Evolutionary conservation across 2,329 filamentous ascomycete genomes (phyloP).

Genomic region (Xylaria digitata): DNA sequence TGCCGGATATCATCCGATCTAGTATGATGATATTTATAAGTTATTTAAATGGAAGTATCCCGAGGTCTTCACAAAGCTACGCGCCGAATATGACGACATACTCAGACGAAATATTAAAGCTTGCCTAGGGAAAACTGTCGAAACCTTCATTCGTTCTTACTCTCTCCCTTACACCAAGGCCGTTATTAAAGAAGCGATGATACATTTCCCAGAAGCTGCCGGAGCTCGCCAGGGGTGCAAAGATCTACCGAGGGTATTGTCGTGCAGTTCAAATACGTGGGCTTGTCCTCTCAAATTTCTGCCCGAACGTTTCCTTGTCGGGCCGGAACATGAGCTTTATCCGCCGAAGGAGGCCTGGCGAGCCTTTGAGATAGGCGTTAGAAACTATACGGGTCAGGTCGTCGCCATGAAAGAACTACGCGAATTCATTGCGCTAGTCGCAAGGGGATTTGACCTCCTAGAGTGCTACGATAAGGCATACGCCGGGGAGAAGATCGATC

Average conservation of each 20-base stretch:
- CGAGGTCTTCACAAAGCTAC: slow-evolving; percentile 45
- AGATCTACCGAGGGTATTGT: slow-evolving; percentile 58
- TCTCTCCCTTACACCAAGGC: slow-evolving; percentile 64
- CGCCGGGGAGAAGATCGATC: slow-evolving; percentile 40
- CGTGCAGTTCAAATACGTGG: slow-evolving; percentile 59
- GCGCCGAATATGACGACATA: slow-evolving; percentile 62
- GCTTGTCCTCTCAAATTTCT: slow-evolving; percentile 58
- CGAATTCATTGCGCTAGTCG: slow-evolving; percentile 44
- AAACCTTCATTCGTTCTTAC: slow-evolving; percentile 59
- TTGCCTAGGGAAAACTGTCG: slow-evolving; percentile 54
- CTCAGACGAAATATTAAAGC: slow-evolving; percentile 58
- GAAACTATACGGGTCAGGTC: slow-evolving; percentile 67
- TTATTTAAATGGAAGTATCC: slow-evolving; percentile 49
- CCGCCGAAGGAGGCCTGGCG: slow-evolving; percentile 62
- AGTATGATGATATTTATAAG: slow-evolving; percentile 49
- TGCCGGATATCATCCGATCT: slow-evolving; percentile 54
- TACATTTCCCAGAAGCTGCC: slow-evolving; percentile 64
- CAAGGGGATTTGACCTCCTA: slow-evolving; percentile 46
- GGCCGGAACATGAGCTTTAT: slow-evolving; percentile 50
- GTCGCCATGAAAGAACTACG: slow-evolving; percentile 48
- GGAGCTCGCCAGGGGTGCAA: slow-evolving; percentile 54
- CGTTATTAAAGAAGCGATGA: slow-evolving; percentile 66
- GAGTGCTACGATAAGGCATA: slow-evolving; percentile 48
- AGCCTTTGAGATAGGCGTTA: slow-evolving; percentile 64
- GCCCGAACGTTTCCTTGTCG: slow-evolving; percentile 60